phyloP scores from a whole-genome alignment of 139 green algal species.

The Ostreobium quekettii region DNA sequence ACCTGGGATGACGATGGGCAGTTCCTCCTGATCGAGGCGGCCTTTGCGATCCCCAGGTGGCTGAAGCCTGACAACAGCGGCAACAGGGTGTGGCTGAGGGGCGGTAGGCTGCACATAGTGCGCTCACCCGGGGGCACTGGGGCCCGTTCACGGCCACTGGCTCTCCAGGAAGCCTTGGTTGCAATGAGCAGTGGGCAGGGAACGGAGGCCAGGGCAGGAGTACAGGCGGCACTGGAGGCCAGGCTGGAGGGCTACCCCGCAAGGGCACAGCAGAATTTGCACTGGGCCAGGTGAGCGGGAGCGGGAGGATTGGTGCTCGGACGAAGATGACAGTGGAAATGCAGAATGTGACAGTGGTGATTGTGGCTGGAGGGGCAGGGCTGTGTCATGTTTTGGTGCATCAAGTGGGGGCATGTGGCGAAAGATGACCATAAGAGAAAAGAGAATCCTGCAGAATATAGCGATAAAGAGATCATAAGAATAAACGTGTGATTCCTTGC shows the following conservation, averaged over 20 bases:
- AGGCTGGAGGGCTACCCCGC: neutral
- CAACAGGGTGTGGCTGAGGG: conserved; percentile 65
- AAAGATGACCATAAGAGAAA: too few species aligned
- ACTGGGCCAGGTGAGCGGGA: neutral
- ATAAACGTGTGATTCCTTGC: too few species aligned
- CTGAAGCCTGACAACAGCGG: conserved; percentile 54
- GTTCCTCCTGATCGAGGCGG: conserved; percentile 92
- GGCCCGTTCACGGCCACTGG: neutral
- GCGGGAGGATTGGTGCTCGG: too few species aligned
- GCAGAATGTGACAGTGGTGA: too few species aligned
- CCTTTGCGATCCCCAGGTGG: conserved; percentile 57
- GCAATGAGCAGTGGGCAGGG: neutral
- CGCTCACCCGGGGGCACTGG: conserved; percentile 1
- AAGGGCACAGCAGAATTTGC: neutral
- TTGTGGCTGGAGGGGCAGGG: too few species aligned
- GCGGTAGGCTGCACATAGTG: conserved; percentile 57
- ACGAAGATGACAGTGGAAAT: too few species aligned
- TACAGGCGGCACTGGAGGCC: neutral
- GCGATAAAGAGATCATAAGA: too few species aligned
- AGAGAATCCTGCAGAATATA: too few species aligned
- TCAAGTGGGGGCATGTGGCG: too few species aligned
- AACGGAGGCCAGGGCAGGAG: neutral
- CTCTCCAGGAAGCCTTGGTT: neutral
- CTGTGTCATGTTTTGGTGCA: too few species aligned
- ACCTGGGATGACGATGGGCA: conserved; percentile 92